phyloP scores from a whole-genome alignment of 352 stramenopile species.

The Pythium aphanidermatum region DNA sequence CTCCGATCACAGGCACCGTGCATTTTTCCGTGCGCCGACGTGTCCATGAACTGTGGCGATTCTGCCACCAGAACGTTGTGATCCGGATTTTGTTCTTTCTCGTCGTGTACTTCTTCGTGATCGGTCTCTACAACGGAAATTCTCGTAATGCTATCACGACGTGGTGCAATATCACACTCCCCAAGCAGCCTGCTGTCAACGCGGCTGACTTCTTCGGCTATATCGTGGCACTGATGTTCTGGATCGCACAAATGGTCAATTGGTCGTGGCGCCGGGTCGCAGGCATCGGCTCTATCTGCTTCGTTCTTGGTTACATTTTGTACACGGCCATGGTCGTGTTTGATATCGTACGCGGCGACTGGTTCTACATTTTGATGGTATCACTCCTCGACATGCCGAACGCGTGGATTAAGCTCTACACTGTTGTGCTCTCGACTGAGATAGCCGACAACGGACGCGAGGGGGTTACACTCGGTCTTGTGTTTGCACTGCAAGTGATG shows the following conservation, averaged over 20 bases:
- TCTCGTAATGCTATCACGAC: slow-evolving; percentile 8
- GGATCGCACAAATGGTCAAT: slow-evolving; percentile 11
- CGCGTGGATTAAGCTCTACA: slow-evolving; percentile 39
- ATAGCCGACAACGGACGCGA: slow-evolving; percentile 45
- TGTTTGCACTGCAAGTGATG: slow-evolving; percentile 45
- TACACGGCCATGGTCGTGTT: slow-evolving; percentile 21
- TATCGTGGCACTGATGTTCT: slow-evolving; percentile 4
- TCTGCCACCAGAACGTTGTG: slow-evolving; percentile 21
- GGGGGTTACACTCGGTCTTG: slow-evolving; percentile 41
- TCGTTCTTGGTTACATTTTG: slow-evolving; percentile 1
- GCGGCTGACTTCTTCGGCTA: background rate
- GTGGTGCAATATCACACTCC: slow-evolving; percentile 12
- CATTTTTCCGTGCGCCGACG: background rate
- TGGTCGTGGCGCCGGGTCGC: slow-evolving; percentile 6
- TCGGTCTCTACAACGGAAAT: slow-evolving; percentile 20
- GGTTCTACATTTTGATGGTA: slow-evolving; percentile 35
- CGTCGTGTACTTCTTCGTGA: slow-evolving; percentile 10
- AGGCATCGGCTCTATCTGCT: slow-evolving; percentile 5
- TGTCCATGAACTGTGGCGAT: slow-evolving; percentile 11
- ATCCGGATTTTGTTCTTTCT: slow-evolving; percentile 19
- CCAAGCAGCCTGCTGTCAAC: slow-evolving; percentile 1
- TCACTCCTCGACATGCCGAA: slow-evolving; percentile 32
- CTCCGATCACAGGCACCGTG: background rate
- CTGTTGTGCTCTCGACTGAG: slow-evolving; percentile 39
- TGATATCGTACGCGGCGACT: slow-evolving; percentile 30